Conservation (phyloP, 2,329 filamentous ascomycete species). For the Fusarium sp. region DNA sequence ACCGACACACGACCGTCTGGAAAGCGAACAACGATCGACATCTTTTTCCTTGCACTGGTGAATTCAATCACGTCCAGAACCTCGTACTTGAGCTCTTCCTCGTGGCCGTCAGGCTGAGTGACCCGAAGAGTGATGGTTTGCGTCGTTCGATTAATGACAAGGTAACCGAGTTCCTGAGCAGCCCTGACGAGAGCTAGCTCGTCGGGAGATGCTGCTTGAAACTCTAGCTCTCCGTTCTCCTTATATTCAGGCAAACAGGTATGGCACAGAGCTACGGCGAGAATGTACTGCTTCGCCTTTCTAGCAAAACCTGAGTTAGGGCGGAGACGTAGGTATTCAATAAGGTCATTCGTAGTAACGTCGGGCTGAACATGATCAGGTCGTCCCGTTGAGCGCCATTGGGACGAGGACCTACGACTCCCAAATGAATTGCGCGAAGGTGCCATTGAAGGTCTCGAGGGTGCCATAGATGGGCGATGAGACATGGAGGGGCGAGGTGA, state of each 20-base stretch:
- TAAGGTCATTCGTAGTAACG: slow-evolving; percentile 74
- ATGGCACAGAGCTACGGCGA: slow-evolving; percentile 87
- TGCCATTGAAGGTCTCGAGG: slow-evolving; percentile 41
- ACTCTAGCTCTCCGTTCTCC: slow-evolving; percentile 73
- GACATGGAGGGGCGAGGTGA: slow-evolving; percentile 36
- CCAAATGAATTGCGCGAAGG: slow-evolving; percentile 43
- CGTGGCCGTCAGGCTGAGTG: slow-evolving; percentile 47
- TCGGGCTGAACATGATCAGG: slow-evolving; percentile 62
- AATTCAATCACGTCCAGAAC: slow-evolving; percentile 91
- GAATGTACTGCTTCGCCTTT: slow-evolving; percentile 81
- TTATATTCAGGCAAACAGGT: slow-evolving; percentile 84
- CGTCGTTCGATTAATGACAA: slow-evolving; percentile 77
- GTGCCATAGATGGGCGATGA: slow-evolving; percentile 39
- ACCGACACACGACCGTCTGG: slow-evolving; percentile 83
- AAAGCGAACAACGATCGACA: slow-evolving; percentile 89
- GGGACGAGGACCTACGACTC: slow-evolving; percentile 56
- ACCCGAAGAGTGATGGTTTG: slow-evolving; percentile 68
- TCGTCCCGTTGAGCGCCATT: slow-evolving; percentile 58
- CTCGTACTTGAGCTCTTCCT: slow-evolving; percentile 72
- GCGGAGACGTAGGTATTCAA: slow-evolving; percentile 78
- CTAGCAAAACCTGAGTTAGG: slow-evolving; percentile 80
- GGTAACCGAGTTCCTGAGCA: slow-evolving; percentile 83
- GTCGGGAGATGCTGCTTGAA: slow-evolving; percentile 89
- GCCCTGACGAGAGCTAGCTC: slow-evolving; percentile 86
- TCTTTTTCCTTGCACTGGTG: slow-evolving; percentile 85